Base-by-base conservation (phyloP, 2,329 filamentous ascomycete genomes). In the Alternaria sp. region DNA sequence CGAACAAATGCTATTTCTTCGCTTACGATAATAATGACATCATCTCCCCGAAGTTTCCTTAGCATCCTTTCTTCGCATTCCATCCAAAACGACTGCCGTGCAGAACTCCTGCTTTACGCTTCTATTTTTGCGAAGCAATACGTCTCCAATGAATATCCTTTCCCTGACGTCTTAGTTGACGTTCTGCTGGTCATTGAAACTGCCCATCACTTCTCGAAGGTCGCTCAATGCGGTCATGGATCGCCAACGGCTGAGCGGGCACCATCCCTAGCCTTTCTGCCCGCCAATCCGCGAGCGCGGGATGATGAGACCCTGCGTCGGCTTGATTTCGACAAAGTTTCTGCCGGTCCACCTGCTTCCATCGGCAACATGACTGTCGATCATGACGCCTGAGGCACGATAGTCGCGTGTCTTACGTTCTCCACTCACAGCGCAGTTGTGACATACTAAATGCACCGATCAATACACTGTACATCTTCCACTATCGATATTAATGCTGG, bases 311-410 rank as follows among this genome's bases (percentile, higher is more conserved):
- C 69, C 70, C 70, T 73, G 70, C 69, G 51, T 71, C 59, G 51
- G 62, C 62, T 65, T 65, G 66, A 59, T 66, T 61, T 59, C 54
- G 65, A 61, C 63, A 54, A 68, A 64, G 62, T 67, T 67, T 69
- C 61, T 66, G 57, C 63, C 61, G 66, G 52, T 70, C 62, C 54
- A 63, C 57, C 30, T 63, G 57, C 69, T 57, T 28, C 39, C 57
- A 56, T 20, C 16, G 57, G 68, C 53, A 41, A 58, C 42, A 30
- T 36, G 18, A 53, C 28, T 65, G 71, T 59, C 66, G 71, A 74
- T 74, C 72, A 73, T 74, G 68, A 74, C 72, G 72, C 67, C 70
- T 70, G 56, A 74, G 68, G 69, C 63, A 64, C 43, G 36, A 41
- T 46, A 43, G 53, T 54, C 59, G 52, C 53, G 57, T 52, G 51